A percentile compares a stretch with the other conserved stretches of the same genome.
phyloP scores from a whole-genome alignment of 2,329 filamentous ascomycete genomes.

The Aspergillaceae sp. region DNA sequence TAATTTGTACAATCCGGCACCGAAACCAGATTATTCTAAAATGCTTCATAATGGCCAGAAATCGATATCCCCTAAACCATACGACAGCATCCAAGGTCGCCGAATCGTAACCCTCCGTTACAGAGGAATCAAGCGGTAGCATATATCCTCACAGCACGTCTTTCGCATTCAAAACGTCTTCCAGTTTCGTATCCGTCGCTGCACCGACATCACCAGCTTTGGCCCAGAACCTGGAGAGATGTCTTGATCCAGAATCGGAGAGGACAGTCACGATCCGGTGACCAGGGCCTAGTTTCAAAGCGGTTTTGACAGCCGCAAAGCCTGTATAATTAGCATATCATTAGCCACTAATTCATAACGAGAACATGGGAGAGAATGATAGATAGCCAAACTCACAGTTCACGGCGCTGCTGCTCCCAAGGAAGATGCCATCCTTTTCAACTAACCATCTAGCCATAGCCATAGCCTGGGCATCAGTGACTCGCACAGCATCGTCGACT shows the following conservation, averaged over 20 bases:
- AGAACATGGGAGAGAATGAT: not conserved
- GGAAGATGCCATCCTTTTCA: conserved; percentile 88
- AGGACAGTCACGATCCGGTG: conserved; percentile 42
- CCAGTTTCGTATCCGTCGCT: conserved; percentile 36
- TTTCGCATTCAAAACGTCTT: conserved; percentile 37
- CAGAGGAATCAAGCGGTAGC: not conserved
- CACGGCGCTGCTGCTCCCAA: conserved; percentile 91
- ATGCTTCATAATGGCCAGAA: no score
- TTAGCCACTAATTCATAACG: not conserved
- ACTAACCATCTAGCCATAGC: conserved; percentile 95
- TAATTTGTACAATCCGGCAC: no score
- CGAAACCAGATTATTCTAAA: no score
- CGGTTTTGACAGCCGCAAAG: conserved; percentile 41
- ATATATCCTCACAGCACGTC: conserved; percentile 19
- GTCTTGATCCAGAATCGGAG: conserved; percentile 43
- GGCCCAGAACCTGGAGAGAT: conserved; percentile 46
- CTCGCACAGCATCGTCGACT: conserved; percentile 81
- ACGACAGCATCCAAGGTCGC: no score
- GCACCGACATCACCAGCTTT: conserved; percentile 40
- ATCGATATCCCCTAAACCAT: no score
- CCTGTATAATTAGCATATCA: conserved; percentile 23
- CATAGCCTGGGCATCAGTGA: conserved; percentile 81
- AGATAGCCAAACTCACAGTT: conserved; percentile 55
- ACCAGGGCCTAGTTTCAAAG: conserved; percentile 39
- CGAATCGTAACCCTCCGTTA: no score